These are phyloP conservation scores for Zalaria obscura DNA, from an alignment of 2,329 filamentous ascomycete species.

Conservation along the genomic window DNA sequence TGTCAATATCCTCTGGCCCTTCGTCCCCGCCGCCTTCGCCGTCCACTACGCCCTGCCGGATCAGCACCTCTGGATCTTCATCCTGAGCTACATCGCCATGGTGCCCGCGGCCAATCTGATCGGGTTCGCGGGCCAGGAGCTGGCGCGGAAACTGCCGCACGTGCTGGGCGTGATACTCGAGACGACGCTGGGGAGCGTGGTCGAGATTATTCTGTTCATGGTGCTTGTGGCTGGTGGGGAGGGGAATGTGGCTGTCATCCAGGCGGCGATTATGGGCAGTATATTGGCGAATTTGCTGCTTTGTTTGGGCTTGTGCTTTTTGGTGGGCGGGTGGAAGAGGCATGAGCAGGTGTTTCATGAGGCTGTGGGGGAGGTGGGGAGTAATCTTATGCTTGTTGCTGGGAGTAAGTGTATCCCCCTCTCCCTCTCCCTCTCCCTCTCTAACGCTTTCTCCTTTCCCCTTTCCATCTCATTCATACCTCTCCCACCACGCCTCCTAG, in stretches of 20 bases:
- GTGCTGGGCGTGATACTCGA: conserved; percentile 48
- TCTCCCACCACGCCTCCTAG: neutral
- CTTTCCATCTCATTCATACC: neutral
- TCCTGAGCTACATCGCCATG: conserved; percentile 35
- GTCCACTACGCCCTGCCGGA: conserved; percentile 30
- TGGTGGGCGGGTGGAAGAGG: conserved; percentile 56
- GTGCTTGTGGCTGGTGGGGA: conserved; percentile 33
- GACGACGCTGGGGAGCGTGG: conserved; percentile 49
- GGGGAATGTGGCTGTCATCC: conserved; percentile 42
- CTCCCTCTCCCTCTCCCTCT: neutral
- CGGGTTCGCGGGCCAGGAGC: conserved; percentile 52
- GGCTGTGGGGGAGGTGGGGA: conserved; percentile 66
- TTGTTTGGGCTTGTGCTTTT: conserved; percentile 71
- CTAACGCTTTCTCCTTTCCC: conserved; percentile 1
- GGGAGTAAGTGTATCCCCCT: conserved; percentile 21
- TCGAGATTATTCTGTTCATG: conserved; percentile 74
- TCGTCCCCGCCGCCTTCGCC: conserved; percentile 32
- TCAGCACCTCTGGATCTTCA: conserved; percentile 31
- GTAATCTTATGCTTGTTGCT: conserved; percentile 61
- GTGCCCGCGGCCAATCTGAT: conserved; percentile 36
- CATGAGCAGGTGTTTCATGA: conserved; percentile 60
- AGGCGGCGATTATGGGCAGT: conserved; percentile 69
- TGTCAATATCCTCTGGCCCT: conserved; percentile 36
- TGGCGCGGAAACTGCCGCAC: conserved; percentile 61
- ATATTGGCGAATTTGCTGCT: conserved; percentile 70